A percentile compares a stretch with the other conserved stretches of the same genome.
Evolutionary conservation across 2,329 filamentous ascomycete genomes (phyloP).

Genomic region (Aureobasidium pullulans): DNA sequence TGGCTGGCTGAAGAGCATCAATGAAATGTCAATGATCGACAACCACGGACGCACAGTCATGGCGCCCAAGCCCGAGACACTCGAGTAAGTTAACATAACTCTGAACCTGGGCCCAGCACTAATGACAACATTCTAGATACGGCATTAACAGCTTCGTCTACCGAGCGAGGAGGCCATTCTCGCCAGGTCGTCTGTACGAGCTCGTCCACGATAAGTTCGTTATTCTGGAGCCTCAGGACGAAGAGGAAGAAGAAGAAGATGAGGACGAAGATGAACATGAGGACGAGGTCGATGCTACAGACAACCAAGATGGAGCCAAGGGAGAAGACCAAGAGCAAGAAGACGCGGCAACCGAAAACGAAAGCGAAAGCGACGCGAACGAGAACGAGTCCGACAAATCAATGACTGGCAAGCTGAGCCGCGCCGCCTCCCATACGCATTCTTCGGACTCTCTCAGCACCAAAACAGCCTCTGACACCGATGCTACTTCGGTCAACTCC

Average conservation of each 20-base stretch:
- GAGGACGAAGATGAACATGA: constrained; percentile 23
- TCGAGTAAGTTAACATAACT: constrained; percentile 44
- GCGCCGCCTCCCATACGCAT: constrained; percentile 18
- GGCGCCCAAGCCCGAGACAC: constrained; percentile 61
- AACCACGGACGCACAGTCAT: constrained; percentile 44
- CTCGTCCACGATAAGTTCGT: constrained; percentile 38
- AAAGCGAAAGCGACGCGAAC: constrained; percentile 8
- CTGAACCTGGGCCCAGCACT: background rate
- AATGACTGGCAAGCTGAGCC: constrained; percentile 13
- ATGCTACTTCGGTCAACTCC: constrained; percentile 2
- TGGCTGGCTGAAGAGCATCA: constrained; percentile 64
- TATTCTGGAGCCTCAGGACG: constrained; percentile 31
- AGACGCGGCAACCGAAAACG: background rate
- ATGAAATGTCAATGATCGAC: constrained; percentile 58
- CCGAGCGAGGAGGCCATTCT: constrained; percentile 42
- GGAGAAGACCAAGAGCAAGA: background rate
- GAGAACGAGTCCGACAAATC: constrained; percentile 18
- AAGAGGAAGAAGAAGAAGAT: constrained; percentile 29
- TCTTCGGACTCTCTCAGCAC: background rate
- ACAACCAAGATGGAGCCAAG: background rate
- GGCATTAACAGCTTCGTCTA: constrained; percentile 67
- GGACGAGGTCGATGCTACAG: background rate
- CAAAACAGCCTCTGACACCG: background rate
- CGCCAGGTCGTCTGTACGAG: constrained; percentile 34
- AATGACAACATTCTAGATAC: constrained; percentile 37